Base-by-base conservation (phyloP, 768 basidiomycete species). In the Phanerochaete sordida region DNA sequence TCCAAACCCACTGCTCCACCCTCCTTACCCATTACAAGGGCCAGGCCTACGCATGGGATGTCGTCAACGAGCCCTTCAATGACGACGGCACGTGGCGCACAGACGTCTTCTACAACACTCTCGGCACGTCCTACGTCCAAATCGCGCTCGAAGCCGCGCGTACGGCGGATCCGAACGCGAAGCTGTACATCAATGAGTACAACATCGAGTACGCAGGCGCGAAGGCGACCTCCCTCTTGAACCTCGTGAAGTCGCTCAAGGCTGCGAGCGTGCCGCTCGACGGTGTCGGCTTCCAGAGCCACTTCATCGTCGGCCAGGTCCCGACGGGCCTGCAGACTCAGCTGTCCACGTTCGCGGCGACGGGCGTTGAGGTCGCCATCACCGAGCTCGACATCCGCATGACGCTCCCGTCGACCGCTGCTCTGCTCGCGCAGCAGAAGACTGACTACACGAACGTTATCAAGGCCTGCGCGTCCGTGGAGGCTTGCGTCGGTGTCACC, bases 371-470 rank as follows among this genome's bases (percentile, higher is more conserved):
- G 60, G 81, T 87, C 31, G 86, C 85, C 19, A 81, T 87, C 64
- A 88, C 86, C 2, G 86, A 87, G 68, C 78, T 88, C 48, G 86
- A 88, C 65, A 82, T 83, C 64, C 77, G 86, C 48, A 85, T 85
- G 78, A 79, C 77, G 12, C 74, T 84, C n/a, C 86, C 85, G 19
- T 78, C 75, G 16, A 84, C 83, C 1, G 62, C 71, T 2, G 80
- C 79, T 1, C 75, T 81, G 33, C 75, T 84, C 44, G 74, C 71
- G 21, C 84, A 86, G 64, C 85, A 87, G 65, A 73, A 79, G 70
- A 73, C 69, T 46, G 85, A 87, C 66, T 87, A 85, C 62, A 70
- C 78, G 66, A 78, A 75, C 16, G 79, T 85, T 46, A 75, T 86
- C 62, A 59, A 69, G 19, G 80, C 83, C 6, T 87, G 86, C 67